Percentiles rank a stretch among this genome's conserved stretches.
phyloP scores from a whole-genome alignment of 2,329 filamentous ascomycete genomes.

The Akanthomyces uredinophilus region DNA sequence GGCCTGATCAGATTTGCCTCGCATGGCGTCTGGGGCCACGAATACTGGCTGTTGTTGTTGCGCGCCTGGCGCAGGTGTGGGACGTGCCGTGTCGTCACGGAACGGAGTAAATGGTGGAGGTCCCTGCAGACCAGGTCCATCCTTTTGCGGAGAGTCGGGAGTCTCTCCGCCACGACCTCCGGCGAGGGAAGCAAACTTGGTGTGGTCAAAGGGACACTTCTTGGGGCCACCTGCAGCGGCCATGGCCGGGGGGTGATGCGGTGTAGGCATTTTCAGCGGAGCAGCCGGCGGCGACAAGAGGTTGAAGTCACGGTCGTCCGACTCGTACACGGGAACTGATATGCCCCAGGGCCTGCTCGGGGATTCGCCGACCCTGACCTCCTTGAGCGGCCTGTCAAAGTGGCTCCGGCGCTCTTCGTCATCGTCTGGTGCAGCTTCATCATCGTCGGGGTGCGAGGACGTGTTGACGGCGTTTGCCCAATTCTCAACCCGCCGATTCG shows the following conservation, averaged over 20 bases:
- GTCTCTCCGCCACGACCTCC: constrained; percentile 17
- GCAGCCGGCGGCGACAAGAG: constrained; percentile 54
- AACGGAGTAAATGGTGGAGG: constrained; percentile 21
- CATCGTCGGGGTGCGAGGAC: constrained; percentile 32
- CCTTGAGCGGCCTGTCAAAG: constrained; percentile 81
- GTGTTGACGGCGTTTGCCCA: constrained; percentile 78
- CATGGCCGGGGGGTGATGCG: constrained; percentile 21
- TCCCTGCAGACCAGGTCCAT: constrained; percentile 14
- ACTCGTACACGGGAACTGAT: constrained; percentile 60
- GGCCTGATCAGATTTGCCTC: constrained; percentile 36
- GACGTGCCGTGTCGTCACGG: constrained; percentile 15
- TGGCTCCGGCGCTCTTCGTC: constrained; percentile 59
- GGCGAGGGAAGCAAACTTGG: constrained; percentile 36
- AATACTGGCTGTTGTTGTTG: constrained; percentile 43
- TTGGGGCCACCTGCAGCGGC: constrained; percentile 25
- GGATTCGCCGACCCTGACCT: constrained; percentile 88
- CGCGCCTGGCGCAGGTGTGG: constrained; percentile 17
- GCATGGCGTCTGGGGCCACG: constrained; percentile 39
- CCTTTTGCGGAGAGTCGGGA: constrained; percentile 17
- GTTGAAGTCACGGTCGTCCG: constrained; percentile 32
- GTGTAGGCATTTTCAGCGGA: constrained; percentile 46
- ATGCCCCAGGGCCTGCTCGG: constrained; percentile 94
- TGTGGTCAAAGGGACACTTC: constrained; percentile 57
- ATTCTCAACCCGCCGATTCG: constrained; percentile 70
- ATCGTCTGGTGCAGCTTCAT: constrained; percentile 32